These are phyloP conservation scores for Cutaneotrichosporon cavernicola DNA, from an alignment of 1,284 basidiomycete genomes.

Conservation along the genomic window DNA sequence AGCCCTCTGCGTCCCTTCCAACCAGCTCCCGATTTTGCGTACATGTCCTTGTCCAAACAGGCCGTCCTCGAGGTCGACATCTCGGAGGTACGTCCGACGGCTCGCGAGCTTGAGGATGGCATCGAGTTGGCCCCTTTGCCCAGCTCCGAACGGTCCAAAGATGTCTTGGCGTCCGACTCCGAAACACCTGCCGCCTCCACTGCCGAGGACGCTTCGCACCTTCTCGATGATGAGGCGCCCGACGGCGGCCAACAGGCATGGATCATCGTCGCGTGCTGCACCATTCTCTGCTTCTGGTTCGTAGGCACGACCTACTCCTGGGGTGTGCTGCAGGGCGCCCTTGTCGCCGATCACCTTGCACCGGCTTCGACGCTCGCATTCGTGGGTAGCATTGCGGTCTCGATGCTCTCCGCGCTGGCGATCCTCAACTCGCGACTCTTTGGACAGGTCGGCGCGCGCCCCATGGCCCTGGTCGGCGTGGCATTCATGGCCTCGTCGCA, in stretches of 20 bases:
- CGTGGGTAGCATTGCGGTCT: slow-evolving; percentile 39
- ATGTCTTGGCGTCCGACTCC: background rate
- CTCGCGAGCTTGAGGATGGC: background rate
- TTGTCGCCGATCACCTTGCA: slow-evolving; percentile 38
- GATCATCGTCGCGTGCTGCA: slow-evolving; percentile 8
- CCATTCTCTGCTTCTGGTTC: slow-evolving; percentile 25
- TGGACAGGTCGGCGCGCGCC: slow-evolving; percentile 33
- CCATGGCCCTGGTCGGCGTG: slow-evolving; percentile 33
- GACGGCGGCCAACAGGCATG: slow-evolving; percentile 20
- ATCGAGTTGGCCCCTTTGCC: background rate
- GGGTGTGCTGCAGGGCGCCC: slow-evolving; percentile 42
- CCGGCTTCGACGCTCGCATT: slow-evolving; percentile 45
- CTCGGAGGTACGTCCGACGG: background rate
- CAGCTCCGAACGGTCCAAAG: background rate
- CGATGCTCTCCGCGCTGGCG: slow-evolving; percentile 37
- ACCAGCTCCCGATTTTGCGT: background rate
- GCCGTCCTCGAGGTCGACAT: background rate
- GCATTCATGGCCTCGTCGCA: slow-evolving; percentile 34
- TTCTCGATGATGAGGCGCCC: slow-evolving; percentile 15
- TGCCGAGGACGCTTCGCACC: slow-evolving; percentile 5
- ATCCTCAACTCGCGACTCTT: slow-evolving; percentile 42
- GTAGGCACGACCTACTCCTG: slow-evolving; percentile 45
- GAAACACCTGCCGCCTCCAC: background rate
- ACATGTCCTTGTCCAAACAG: background rate
- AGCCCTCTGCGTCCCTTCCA: background rate